Evolutionary conservation across 495 filamentous ascomycete genomes (phyloP), one percentile per base, ranked within the genome.

Genomic region (Pyrenula aspistea): DNA sequence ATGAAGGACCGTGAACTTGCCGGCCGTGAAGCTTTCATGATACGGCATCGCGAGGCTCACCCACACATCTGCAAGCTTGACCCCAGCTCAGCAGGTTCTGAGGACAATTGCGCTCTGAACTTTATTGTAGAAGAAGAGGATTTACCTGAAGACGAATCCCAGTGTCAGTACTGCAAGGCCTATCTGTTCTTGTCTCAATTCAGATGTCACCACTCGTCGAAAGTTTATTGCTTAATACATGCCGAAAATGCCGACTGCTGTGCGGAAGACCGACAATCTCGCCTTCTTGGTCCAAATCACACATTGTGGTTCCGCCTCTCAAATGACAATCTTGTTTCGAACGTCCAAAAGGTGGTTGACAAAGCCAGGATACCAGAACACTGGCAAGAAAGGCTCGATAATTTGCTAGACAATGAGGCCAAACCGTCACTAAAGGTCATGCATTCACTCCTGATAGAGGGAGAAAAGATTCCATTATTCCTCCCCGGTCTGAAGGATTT

Each of bases 381-480:
- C 12, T 99, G 93, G 93, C 82, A 86, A 52, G 87, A 94, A 50
- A 97, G 96, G 71, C 82, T 95, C 59, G 82, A 92, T 63, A 89
- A 83, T 61, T 75, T 85, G 19, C 77, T 97, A 57, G 86, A 89
- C 57, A 86, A 94, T 59, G 87, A 86, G 60, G 80, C 86, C 19
- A 88, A 79, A 54, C 94, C 94, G 55, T 82, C 88, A 56, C 77
- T 99, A 48, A 97, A 96, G 73, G 74, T 83, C 63, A 77, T 97
- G 61, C 87, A 90, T 61, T 82, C 80, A 55, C 80, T 99, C 54
- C 76, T 97, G 24, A 86, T 79, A 69, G 93, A 99, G 79, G 93
- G 94, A 71, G 93, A 99, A 73, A 89, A 89, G 75, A 97, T 97
- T 67, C 90, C 91, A 57, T 96, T 88, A 77, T 88, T 91, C 60